Evolutionary conservation across 2,329 filamentous ascomycete species (phyloP), one percentile per base, ranked within the genome.

Genomic region (Ascochyta viciae-villosae): DNA sequence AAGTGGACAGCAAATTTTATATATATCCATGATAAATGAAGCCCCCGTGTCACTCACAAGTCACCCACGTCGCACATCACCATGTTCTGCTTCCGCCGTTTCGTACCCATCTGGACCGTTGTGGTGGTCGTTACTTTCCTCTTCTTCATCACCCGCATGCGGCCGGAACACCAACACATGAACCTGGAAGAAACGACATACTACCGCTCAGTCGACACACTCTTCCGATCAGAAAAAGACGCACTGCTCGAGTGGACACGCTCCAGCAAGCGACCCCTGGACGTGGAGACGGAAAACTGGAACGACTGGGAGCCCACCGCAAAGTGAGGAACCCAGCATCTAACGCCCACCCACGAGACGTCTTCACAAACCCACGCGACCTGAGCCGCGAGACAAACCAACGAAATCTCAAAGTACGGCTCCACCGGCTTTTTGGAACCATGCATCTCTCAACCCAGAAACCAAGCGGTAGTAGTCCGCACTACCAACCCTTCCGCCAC

Each of bases 1-100:
- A 56, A 56, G 47, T 56, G 53, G 53, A 48, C 26, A 29, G 48
- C 47, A 51, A 56, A 56, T 56, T 56, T 55, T 48, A 33, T 56
- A 56, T 56, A 56, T 51, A 56, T 56, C 10, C 12, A 31, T 15
- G n/a, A 26, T 16, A 33, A 46, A 39, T 24, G 4, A 16, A 24
- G 7, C 5, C 9, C 41, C 31, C 13, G n/a, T 35, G 13, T 27
- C 2, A 29, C 31, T 26, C 29, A 37, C 37, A 42, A 12, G 9
- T 50, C 37, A 42, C 33, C 12, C 16, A 3, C 22, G 24, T 6
- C 16, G 16, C 37, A 35, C 16, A 35, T 16, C 47, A 10, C 31
- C 19, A 56, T 56, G 53, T 51, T 51, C 42, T 56, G 53, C 29
- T 51, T 51, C 22, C 53, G 53, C 33, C 53, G 53, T 38, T 56